A percentile compares a stretch with the other conserved stretches of the same genome.
phyloP scores from a whole-genome alignment of 495 filamentous ascomycete species.

The Umbilicaria muhlenbergii region DNA sequence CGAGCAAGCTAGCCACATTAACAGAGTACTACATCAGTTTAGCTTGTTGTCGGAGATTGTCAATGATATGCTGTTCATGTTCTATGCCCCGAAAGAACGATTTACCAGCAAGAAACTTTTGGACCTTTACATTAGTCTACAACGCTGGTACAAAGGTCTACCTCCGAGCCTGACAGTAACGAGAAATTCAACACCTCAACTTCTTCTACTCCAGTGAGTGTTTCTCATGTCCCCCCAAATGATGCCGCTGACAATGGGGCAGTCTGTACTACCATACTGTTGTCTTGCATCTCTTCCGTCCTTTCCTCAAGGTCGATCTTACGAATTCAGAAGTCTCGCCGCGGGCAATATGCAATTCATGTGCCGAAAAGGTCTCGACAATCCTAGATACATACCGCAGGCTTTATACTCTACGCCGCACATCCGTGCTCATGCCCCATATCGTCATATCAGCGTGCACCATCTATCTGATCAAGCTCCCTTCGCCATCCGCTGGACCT shows the following conservation, averaged over 20 bases:
- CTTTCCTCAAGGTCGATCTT: slow-evolving; percentile 18
- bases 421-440: slow-evolving; percentile 15
- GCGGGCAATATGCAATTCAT: slow-evolving; percentile 16
- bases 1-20: slow-evolving; percentile 6
- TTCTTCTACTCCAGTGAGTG: slow-evolving; percentile 27
- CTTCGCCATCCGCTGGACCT: slow-evolving; percentile 1
- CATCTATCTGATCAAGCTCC: slow-evolving; percentile 20
- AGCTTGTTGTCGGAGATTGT: slow-evolving; percentile 26
- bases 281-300: slow-evolving; percentile 22
- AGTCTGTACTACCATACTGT: slow-evolving; percentile 22
- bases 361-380: slow-evolving; percentile 15
- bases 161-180: slow-evolving; percentile 19
- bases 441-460: slow-evolving; percentile 18
- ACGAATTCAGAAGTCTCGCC: slow-evolving; percentile 14
- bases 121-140: slow-evolving; percentile 20
- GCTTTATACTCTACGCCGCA: slow-evolving; percentile 16
- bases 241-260: not conserved
- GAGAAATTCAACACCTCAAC: slow-evolving; percentile 17
- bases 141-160: slow-evolving; percentile 25
- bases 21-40: slow-evolving; percentile 18
- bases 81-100: slow-evolving; percentile 27
- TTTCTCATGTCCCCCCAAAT: not conserved
- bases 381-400: slow-evolving; percentile 13
- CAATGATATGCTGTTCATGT: slow-evolving; percentile 28
- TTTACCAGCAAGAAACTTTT: slow-evolving; percentile 26